Evolutionary conservation across 768 basidiomycete species (phyloP), one percentile per base, ranked within the genome.

Genomic region (Lentinus tigrinus): DNA sequence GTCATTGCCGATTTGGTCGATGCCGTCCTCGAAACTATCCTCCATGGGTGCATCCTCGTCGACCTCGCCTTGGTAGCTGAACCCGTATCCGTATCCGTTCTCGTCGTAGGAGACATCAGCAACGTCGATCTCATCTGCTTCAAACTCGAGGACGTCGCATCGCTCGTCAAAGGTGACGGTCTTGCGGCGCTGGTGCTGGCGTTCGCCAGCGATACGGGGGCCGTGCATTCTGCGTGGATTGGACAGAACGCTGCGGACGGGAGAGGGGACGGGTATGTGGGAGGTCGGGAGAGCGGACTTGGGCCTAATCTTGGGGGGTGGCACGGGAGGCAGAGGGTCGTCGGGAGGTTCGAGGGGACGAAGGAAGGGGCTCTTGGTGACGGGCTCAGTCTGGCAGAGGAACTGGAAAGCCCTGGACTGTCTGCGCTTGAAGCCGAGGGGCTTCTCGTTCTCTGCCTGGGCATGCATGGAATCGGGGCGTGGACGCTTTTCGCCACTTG

Each of bases 91-190:
- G 37, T 70, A 67, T 24, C 67, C 69, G 19, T 75, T 76, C 26
- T 60, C 58, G 24, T 74, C 78, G 66, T 75, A 69, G 48, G 82
- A 82, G 3, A 79, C 74, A 56, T 81, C 75, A 51, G 77, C 75
- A 37, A 67, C 5, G 21, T 61, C 62, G 39, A 76, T 77, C 50
- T 89, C 81, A 13, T 83, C 88, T 19, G 79, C 74, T 56, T 90
- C 87, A 67, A 91, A 92, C 67, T 93, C 91, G 28, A 93, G 71
- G 11, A 95, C 91, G 60, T 94, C 91, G 63, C 88, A 90, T 11
- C 84, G 80, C 61, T 90, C 87, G 68, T 87, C 81, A 57, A 89
- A 95, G 1, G 84, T 89, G 26, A 95, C 93, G 0, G 84, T 92
- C 70, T 92, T 93, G 60, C 88, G 72, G 19, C 64, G 56, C 14